Conservation (phyloP, 169 alveolate genomes). For the Cryptosporidium viatorum region DNA sequence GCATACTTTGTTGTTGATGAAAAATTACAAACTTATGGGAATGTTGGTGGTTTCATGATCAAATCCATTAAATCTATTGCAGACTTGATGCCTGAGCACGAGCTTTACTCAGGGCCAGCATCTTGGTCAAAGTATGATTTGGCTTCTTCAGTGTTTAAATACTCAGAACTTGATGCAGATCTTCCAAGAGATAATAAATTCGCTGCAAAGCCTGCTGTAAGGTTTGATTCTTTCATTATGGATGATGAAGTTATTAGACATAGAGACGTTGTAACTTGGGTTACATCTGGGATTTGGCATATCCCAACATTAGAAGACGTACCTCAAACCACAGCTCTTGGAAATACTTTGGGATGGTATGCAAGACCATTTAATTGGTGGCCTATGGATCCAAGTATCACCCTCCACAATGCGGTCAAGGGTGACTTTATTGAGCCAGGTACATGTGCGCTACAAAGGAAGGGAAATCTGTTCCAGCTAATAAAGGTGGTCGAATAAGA, state of each 20-base stretch:
- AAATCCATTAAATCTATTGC: conserved; percentile 73
- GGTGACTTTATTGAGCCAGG: conserved; percentile 82
- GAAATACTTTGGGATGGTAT: conserved; percentile 80
- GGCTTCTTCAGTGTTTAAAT: conserved; percentile 77
- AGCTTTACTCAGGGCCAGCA: conserved; percentile 81
- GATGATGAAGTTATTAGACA: conserved; percentile 79
- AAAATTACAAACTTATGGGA: conserved; percentile 79
- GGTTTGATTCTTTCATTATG: conserved; percentile 79
- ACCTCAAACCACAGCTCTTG: conserved; percentile 81
- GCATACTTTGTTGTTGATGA: conserved; percentile 79
- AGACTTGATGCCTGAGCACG: conserved; percentile 78
- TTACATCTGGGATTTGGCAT: conserved; percentile 80
- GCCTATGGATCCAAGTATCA: conserved; percentile 79
- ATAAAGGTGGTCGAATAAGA: conserved; percentile 50
- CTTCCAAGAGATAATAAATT: conserved; percentile 82
- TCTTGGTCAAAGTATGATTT: conserved; percentile 82
- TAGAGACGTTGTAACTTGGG: conserved; percentile 81
- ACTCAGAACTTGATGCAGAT: conserved; percentile 78
- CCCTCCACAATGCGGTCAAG: conserved; percentile 80
- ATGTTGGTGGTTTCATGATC: conserved; percentile 79
- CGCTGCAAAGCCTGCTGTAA: conserved; percentile 81
- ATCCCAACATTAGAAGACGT: conserved; percentile 81
- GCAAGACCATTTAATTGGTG: conserved; percentile 79
- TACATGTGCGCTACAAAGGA: conserved; percentile 80
- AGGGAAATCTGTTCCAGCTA: conserved; percentile 63